phyloP scores from a whole-genome alignment of 495 filamentous ascomycete species.

The Aspergillus egyptiacus region DNA sequence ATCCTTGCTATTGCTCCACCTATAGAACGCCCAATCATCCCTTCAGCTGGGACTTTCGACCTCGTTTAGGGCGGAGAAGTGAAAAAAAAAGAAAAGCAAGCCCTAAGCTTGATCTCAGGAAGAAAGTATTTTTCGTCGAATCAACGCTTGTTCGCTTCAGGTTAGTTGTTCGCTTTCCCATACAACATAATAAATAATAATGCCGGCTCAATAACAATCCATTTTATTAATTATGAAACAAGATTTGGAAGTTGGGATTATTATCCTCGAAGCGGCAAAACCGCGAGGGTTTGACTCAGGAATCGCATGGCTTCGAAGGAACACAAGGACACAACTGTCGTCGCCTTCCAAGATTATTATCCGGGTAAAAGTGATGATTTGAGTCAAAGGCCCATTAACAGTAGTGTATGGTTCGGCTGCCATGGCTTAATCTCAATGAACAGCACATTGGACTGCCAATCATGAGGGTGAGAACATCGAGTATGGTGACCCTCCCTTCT shows the following conservation, averaged over 20 bases:
- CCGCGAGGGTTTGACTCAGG: background rate
- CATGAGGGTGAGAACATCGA: background rate
- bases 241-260: background rate
- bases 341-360: conserved; percentile 1
- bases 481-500: conserved; percentile 1
- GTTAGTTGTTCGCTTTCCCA: conserved; percentile 2
- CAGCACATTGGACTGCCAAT: conserved; percentile 5
- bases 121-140: background rate
- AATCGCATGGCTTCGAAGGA: background rate
- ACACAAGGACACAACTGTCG: background rate
- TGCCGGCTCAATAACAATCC: background rate
- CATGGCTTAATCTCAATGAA: too few relatives aligned
- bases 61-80: conserved; percentile 13
- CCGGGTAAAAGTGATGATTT: conserved; percentile 2
- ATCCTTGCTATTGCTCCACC: conserved; percentile 26
- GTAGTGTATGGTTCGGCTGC: too few relatives aligned
- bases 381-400: background rate
- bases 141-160: conserved; percentile 6
- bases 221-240: background rate
- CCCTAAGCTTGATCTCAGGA: conserved; percentile 2
- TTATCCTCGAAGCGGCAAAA: background rate
- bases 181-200: background rate
- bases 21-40: conserved; percentile 13
- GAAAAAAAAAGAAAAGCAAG: conserved; percentile 2
- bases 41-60: conserved; percentile 9